phyloP scores from a whole-genome alignment of 495 filamentous ascomycete species.

The Tuber magnatum region DNA sequence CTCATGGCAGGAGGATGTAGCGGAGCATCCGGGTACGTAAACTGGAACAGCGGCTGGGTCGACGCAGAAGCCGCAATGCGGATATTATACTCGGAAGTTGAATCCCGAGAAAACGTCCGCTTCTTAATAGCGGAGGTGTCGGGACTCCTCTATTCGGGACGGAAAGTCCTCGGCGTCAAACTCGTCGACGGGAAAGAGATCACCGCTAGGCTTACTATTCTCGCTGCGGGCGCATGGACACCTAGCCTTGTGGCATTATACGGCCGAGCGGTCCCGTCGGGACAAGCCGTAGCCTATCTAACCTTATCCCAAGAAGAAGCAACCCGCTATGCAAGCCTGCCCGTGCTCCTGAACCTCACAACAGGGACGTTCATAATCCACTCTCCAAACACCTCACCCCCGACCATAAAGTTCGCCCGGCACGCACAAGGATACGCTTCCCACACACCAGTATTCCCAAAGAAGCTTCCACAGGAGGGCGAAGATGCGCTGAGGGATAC shows the following conservation, averaged over 20 bases:
- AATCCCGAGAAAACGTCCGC: slow-evolving; percentile 53
- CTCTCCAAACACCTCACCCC: slow-evolving; percentile 46
- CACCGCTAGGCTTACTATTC: slow-evolving; percentile 63
- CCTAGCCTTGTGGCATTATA: slow-evolving; percentile 65
- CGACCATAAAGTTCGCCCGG: slow-evolving; percentile 72
- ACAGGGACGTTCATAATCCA: slow-evolving; percentile 60
- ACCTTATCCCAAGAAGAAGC: slow-evolving; percentile 63
- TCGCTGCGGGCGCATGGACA: slow-evolving; percentile 85
- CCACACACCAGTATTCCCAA: slow-evolving; percentile 37
- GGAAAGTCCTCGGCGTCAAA: slow-evolving; percentile 49
- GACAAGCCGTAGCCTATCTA: slow-evolving; percentile 73
- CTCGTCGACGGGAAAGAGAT: slow-evolving; percentile 51
- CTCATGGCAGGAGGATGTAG: slow-evolving; percentile 48
- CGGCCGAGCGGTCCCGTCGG: slow-evolving; percentile 68
- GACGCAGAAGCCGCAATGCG: slow-evolving; percentile 68
- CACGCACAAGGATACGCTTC: slow-evolving; percentile 69
- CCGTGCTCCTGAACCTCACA: slow-evolving; percentile 69
- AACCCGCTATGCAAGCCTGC: slow-evolving; percentile 54
- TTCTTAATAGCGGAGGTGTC: slow-evolving; percentile 59
- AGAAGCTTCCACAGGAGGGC: slow-evolving; percentile 49
- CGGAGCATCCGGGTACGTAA: slow-evolving; percentile 71
- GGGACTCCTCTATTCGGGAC: slow-evolving; percentile 47
- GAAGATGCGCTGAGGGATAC: slow-evolving; percentile 55
- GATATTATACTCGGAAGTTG: slow-evolving; percentile 52
- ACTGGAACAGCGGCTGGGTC: slow-evolving; percentile 72